phyloP scores from a whole-genome alignment of 2,329 filamentous ascomycete genomes.

The Trichoderma sp. region DNA sequence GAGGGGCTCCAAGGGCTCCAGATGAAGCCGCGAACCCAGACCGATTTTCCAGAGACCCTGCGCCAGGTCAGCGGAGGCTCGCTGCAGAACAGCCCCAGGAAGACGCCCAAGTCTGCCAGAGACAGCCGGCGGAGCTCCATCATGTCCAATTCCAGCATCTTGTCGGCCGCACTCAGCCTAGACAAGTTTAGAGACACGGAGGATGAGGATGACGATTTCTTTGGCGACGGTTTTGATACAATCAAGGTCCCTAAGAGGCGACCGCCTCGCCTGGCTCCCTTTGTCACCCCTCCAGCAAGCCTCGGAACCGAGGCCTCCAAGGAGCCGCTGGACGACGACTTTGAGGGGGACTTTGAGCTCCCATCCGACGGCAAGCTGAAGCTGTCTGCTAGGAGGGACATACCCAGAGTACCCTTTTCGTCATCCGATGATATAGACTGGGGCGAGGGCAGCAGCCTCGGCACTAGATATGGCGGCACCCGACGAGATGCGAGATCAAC shows the following conservation, averaged over 20 bases:
- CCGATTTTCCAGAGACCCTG: constrained; percentile 64
- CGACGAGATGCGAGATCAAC: constrained; percentile 73
- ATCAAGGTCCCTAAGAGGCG: constrained; percentile 65
- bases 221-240: constrained; percentile 61
- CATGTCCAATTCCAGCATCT: constrained; percentile 34
- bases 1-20: constrained; percentile 56
- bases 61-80: constrained; percentile 62
- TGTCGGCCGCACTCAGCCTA: constrained; percentile 52
- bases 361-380: constrained; percentile 64
- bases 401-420: constrained; percentile 59
- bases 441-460: constrained; percentile 90
- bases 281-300: constrained; percentile 56
- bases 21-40: constrained; percentile 60
- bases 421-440: constrained; percentile 81
- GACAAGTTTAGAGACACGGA: constrained; percentile 64
- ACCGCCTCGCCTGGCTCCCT: constrained; percentile 47
- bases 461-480: constrained; percentile 85
- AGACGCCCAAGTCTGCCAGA: constrained; percentile 28
- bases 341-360: constrained; percentile 70
- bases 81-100: constrained; percentile 50
- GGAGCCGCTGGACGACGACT: constrained; percentile 54
- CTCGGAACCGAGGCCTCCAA: constrained; percentile 40
- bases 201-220: constrained; percentile 56
- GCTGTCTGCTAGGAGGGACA: constrained; percentile 59
- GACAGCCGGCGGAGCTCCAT: constrained; percentile 32